Conservation (phyloP, 306 rosid species). For the Vigna mungo region DNA sequence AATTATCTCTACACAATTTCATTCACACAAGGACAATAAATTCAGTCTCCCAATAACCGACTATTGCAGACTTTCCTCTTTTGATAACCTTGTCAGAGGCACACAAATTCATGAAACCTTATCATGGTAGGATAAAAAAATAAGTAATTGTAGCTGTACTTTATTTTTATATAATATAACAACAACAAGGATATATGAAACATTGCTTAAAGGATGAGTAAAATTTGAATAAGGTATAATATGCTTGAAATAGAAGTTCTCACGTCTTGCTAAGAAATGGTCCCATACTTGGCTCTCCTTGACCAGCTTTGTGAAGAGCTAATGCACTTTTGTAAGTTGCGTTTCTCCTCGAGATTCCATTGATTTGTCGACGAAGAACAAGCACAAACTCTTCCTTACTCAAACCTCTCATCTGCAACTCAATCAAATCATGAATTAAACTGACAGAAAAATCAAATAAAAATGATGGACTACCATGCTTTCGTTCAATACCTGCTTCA, state of each 20-base stretch:
- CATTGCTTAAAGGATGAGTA: too few relatives aligned
- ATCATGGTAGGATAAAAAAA: constrained; percentile 4
- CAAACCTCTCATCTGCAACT: constrained; percentile 64
- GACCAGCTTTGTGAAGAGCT: constrained; percentile 46
- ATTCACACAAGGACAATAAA: neutral
- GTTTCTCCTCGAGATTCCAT: constrained; percentile 68
- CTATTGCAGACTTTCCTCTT: constrained; percentile 63
- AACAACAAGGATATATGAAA: neutral
- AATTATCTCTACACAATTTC: neutral
- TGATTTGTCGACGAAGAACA: constrained; percentile 68
- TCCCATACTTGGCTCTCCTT: constrained; percentile 73
- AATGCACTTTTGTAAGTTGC: constrained; percentile 62
- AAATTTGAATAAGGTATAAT: neutral
- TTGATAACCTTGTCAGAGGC: constrained; percentile 50
- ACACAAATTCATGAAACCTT: neutral
- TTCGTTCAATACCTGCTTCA: constrained; percentile 60
- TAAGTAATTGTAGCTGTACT: neutral
- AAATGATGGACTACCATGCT: neutral
- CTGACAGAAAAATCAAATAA: constrained; percentile 4
- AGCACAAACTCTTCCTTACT: constrained; percentile 81
- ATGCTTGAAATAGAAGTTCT: constrained; percentile 39
- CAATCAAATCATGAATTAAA: constrained; percentile 23
- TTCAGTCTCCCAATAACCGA: constrained; percentile 18
- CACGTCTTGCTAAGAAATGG: constrained; percentile 71
- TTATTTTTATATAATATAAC: neutral